Evolutionary conservation across 2,329 filamentous ascomycete species (phyloP), one percentile per base, ranked within the genome.

Genomic region (Elsinoe batatas): DNA sequence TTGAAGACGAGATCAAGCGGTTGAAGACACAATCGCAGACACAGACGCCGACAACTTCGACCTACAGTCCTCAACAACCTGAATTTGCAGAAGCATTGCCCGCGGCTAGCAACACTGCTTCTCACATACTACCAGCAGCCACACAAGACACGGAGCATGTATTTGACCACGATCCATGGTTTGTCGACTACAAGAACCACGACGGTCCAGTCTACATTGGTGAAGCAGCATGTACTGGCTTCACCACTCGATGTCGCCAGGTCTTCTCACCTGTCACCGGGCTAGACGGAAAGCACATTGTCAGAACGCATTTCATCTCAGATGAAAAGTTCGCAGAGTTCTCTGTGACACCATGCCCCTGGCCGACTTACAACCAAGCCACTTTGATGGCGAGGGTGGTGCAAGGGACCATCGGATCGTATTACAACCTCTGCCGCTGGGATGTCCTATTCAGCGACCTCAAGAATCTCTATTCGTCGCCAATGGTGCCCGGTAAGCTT

Each of bases 401-500:
- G 0, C 53, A 76, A 15, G 68, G 68, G 30, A 71, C 71, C 36
- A 65, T 74, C 1, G 70, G 67, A 20, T 65, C 66, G 12, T 66
- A 63, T n/a, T 76, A 72, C 56, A 72, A 76, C 51, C 68, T 75
- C 7, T 67, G 75, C 1, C 68, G 70, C 1, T 67, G 64, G 44
- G 74, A 69, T 18, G 64, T 65, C 5, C 67, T 75, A 3, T 57
- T 71, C 0, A 67, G 69, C 1, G 64, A 64, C 0, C 58, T 76
- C 0, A 70, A 74, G 40, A 66, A 69, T 15, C 64, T 68, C 0
- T 67, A 73, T n/a, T 62, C 67, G 49, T 68, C 70, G 36, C 64
- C 66, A 1, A 60, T 63, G 5, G 68, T 66, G 10, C 65, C 64
- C 4, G 67, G 70, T 37, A 64, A 66, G 0, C 58, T 74, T 0